These are phyloP conservation scores for Kazachstania sp. DNA, from an alignment of 1,139 yeast species.

Conservation along the genomic window DNA sequence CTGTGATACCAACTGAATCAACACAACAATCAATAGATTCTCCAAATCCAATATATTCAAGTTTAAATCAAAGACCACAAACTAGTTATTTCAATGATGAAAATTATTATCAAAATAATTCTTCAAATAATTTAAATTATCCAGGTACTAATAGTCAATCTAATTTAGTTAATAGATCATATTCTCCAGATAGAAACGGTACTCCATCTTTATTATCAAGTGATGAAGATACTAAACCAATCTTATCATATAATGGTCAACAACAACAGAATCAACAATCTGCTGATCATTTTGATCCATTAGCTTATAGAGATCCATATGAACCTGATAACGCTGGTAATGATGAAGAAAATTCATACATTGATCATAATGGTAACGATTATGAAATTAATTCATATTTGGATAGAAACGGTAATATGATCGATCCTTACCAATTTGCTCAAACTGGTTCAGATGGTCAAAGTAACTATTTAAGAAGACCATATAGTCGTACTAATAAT, in stretches of 20 bases:
- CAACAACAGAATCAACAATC: background rate
- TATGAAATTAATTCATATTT: constrained; percentile 30
- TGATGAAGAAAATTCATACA: constrained; percentile 18
- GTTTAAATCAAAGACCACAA: constrained; percentile 4
- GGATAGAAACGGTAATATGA: constrained; percentile 30
- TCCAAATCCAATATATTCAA: constrained; percentile 3
- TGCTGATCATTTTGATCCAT: background rate
- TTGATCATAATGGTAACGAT: constrained; percentile 31
- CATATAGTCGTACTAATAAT: constrained; percentile 2
- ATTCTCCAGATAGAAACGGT: background rate
- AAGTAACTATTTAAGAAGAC: background rate
- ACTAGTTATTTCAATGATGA: constrained; percentile 14
- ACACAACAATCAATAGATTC: constrained; percentile 6
- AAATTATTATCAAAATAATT: constrained; percentile 9
- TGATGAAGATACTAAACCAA: constrained; percentile 12
- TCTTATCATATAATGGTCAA: constrained; percentile 2
- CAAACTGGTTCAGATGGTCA: background rate
- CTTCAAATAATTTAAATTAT: background rate
- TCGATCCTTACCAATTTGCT: constrained; percentile 24
- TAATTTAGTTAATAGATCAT: constrained; percentile 1
- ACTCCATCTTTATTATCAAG: constrained; percentile 9
- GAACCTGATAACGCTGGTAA: constrained; percentile 11
- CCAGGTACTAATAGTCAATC: constrained; percentile 1
- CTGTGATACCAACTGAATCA: constrained; percentile 12
- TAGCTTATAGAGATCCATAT: constrained; percentile 3